A percentile compares a stretch with the other conserved stretches of the same genome.
These are phyloP conservation scores for Plenodomus biglobosus DNA, from an alignment of 2,329 filamentous ascomycete genomes.

Conservation along the genomic window DNA sequence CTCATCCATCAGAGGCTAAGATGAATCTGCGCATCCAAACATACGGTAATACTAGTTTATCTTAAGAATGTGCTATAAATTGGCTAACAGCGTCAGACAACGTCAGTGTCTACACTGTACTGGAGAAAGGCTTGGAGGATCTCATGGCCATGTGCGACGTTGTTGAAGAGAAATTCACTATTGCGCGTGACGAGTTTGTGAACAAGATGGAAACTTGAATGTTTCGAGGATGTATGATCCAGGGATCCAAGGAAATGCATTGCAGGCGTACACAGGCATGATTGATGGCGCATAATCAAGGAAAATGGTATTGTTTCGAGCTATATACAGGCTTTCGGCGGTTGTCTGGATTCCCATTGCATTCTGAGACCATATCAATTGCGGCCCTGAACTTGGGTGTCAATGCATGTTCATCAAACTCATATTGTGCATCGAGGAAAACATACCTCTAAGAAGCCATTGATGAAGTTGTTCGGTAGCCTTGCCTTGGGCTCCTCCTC, in stretches of 20 bases:
- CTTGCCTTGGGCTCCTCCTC: slow-evolving; percentile 76
- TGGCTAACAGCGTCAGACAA: slow-evolving; percentile 59
- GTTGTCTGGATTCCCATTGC: slow-evolving; percentile 11
- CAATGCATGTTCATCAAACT: not conserved
- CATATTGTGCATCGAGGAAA: not conserved
- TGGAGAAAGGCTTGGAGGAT: slow-evolving; percentile 88
- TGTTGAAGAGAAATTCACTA: slow-evolving; percentile 84
- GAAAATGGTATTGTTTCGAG: slow-evolving; percentile 41
- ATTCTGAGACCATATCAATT: slow-evolving; percentile 31
- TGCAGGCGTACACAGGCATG: slow-evolving; percentile 35
- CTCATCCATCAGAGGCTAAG: slow-evolving; percentile 91
- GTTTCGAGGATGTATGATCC: not conserved
- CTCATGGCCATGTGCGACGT: slow-evolving; percentile 91
- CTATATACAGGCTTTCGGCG: slow-evolving; percentile 37
- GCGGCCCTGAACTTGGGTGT: slow-evolving; percentile 37
- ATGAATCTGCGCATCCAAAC: slow-evolving; percentile 99
- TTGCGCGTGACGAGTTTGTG: slow-evolving; percentile 64
- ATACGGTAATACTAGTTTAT: slow-evolving; percentile 64
- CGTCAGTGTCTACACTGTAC: slow-evolving; percentile 77
- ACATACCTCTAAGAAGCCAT: slow-evolving; percentile 88
- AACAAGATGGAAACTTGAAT: slow-evolving; percentile 33
- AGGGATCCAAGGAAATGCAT: slow-evolving; percentile 22
- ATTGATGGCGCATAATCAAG: slow-evolving; percentile 33
- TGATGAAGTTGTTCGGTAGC: slow-evolving; percentile 87
- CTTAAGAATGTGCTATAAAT: not conserved